phyloP scores from a whole-genome alignment of 805 yeast species.

The Wickerhamomyces rabaulensis region DNA sequence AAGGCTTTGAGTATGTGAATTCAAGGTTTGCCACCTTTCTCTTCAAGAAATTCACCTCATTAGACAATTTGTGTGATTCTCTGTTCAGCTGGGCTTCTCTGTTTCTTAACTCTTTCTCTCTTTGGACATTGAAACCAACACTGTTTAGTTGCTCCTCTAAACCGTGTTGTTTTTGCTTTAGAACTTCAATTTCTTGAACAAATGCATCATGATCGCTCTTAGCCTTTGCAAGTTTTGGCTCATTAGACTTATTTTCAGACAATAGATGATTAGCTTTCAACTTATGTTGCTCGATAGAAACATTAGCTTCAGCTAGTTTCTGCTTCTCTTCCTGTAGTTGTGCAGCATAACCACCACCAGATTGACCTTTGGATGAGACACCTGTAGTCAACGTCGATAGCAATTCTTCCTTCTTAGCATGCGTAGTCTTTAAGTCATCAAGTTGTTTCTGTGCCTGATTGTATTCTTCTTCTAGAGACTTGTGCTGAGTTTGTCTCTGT shows the following conservation, averaged over 20 bases:
- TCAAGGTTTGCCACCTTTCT: constrained; percentile 70
- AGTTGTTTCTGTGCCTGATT: constrained; percentile 39
- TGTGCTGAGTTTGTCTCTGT: constrained; percentile 33
- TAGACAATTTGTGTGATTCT: constrained; percentile 37
- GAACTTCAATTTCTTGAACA: constrained; percentile 37
- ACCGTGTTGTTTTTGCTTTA: constrained; percentile 32
- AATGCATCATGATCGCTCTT: constrained; percentile 38
- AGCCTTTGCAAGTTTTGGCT: constrained; percentile 50
- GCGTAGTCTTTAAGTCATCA: constrained; percentile 38
- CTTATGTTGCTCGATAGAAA: constrained; percentile 52
- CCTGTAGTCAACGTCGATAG: constrained; percentile 82
- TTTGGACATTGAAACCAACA: constrained; percentile 53
- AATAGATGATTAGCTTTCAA: constrained; percentile 54
- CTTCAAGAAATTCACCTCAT: constrained; percentile 49
- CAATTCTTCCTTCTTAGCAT: constrained; percentile 66
- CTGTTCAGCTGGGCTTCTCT: constrained; percentile 40
- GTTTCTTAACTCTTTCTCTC: constrained; percentile 37
- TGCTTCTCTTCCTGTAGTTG: constrained; percentile 64
- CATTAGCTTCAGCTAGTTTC: constrained; percentile 45
- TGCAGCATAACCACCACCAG: constrained; percentile 70
- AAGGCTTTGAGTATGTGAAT: constrained; percentile 65
- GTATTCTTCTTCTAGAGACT: constrained; percentile 40
- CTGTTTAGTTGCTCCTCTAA: constrained; percentile 39
- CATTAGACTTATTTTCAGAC: constrained; percentile 41
- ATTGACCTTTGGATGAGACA: constrained; percentile 72